A percentile compares a stretch with the other conserved stretches of the same genome.
phyloP scores from a whole-genome alignment of 768 basidiomycete species.

The Lentinus brumalis region DNA sequence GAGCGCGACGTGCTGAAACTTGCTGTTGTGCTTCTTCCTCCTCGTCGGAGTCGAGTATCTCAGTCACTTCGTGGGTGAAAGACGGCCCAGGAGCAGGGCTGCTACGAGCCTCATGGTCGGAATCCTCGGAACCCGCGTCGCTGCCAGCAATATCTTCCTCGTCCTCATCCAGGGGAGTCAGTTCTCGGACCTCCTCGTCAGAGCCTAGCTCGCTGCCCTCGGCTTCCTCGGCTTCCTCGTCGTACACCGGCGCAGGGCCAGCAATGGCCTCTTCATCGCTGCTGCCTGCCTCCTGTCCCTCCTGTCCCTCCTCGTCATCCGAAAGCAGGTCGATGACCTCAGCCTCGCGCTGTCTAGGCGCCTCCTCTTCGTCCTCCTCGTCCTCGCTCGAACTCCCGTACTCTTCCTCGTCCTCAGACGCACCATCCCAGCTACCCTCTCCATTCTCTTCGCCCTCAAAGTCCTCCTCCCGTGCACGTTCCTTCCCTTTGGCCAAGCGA shows the following conservation, averaged over 20 bases:
- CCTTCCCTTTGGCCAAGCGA: conserved; percentile 65
- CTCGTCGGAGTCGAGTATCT: conserved; percentile 15
- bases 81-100: conserved; percentile 4
- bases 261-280: not conserved
- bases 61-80: not conserved
- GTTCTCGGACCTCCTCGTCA: conserved; percentile 2
- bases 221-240: conserved; percentile 8
- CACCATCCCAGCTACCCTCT: conserved; percentile 27
- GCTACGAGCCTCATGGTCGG: not conserved
- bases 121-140: conserved; percentile 15
- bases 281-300: not conserved
- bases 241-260: not conserved
- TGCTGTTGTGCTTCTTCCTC: not conserved
- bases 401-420: conserved; percentile 12
- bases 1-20: not conserved
- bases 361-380: conserved; percentile 37
- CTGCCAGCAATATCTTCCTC: not conserved
- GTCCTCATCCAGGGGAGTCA: conserved; percentile 3
- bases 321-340: conserved; percentile 31
- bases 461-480: conserved; percentile 61
- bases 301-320: conserved; percentile 16
- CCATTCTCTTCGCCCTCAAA: conserved; percentile 38
- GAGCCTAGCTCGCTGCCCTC: conserved; percentile 13
- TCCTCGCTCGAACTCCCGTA: conserved; percentile 21
- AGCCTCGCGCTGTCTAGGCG: not conserved